Base-by-base conservation (phyloP, 139 green algal species). In the Coccomyxa sp. region DNA sequence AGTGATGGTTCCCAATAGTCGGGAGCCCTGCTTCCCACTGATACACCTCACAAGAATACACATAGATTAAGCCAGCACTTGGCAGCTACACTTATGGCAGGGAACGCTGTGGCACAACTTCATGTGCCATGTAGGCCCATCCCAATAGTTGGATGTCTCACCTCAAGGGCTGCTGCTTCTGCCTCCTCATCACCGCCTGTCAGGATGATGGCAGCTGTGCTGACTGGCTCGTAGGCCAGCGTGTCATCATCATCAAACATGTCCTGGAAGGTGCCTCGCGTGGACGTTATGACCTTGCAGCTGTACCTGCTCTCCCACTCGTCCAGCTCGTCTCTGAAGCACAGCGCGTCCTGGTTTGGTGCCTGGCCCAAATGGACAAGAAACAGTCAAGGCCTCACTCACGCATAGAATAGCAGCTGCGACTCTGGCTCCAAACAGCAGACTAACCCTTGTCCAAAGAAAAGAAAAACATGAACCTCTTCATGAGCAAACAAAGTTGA, bases 201-300 rank as follows among this genome's bases (percentile, higher is more conserved):
- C n/a, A 97, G 81, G 76, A 97, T 90, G 84, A 97, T 81, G 67
- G 93, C 94, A 0, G 88, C 92, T 0, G 94, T 97, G n/a, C 82
- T 82, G 21, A 83, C 87, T 0, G 94, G 94, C 79, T 97, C 94
- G 82, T 97, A 97, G 75, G 76, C 85, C 0, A 97, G 88, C 11
- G 85, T 92, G 66, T 95, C 86, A 82, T 97, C 94, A 74, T 93
- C 92, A 75, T 97, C 94, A 89, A 96, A 97, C 58, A 95, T 94
- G 76, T 96, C 92, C 58, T 81, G 67, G 57, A 95, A 95, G 21
- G 85, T 85, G 58, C 84, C 87, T 0, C 82, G 80, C 14, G 89
- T 95, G 80, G 87, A 91, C 38, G 88, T 91, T 45, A 90, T 80
- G 31, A 94, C 87, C 18, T 89, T 88, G 78, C 88, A 88, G 59